phyloP scores from a whole-genome alignment of 805 yeast species.

The Candida cerambycidarum region DNA sequence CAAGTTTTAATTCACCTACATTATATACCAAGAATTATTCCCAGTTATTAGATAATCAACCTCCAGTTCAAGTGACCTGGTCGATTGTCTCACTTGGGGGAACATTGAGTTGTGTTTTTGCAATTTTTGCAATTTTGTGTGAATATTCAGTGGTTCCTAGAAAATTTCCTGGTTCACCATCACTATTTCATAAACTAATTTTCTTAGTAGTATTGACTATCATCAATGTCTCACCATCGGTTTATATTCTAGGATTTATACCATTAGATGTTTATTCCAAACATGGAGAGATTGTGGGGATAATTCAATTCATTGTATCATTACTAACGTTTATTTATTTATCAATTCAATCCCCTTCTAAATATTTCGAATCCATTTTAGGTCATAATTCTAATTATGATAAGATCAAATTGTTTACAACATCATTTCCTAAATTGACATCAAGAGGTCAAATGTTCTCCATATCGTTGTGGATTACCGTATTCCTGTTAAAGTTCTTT shows the following conservation, averaged over 20 bases:
- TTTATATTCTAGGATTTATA: constrained; percentile 27
- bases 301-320: constrained; percentile 29
- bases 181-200: constrained; percentile 16
- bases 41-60: constrained; percentile 43
- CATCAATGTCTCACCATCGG: constrained; percentile 28
- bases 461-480: constrained; percentile 27
- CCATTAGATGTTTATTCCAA: constrained; percentile 25
- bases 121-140: constrained; percentile 24
- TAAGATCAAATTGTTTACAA: constrained; percentile 18
- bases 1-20: constrained; percentile 51
- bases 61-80: constrained; percentile 44
- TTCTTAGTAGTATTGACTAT: constrained; percentile 16
- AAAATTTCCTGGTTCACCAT: constrained; percentile 23
- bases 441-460: constrained; percentile 25
- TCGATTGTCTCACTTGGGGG: constrained; percentile 49
- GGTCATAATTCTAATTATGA: constrained; percentile 10
- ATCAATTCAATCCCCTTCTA: constrained; percentile 26
- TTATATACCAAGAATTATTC: constrained; percentile 45
- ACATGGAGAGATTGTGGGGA: constrained; percentile 23
- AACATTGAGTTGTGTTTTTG: constrained; percentile 33
- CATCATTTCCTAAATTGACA: constrained; percentile 25
- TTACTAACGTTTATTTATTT: constrained; percentile 28
- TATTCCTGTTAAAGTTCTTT: constrained; percentile 32
- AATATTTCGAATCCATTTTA: constrained; percentile 18
- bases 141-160: constrained; percentile 29